Evolutionary conservation across 192 early-diverging fungal species (phyloP), one percentile per base, ranked within the genome.

Genomic region (Kickxella alabastrina): DNA sequence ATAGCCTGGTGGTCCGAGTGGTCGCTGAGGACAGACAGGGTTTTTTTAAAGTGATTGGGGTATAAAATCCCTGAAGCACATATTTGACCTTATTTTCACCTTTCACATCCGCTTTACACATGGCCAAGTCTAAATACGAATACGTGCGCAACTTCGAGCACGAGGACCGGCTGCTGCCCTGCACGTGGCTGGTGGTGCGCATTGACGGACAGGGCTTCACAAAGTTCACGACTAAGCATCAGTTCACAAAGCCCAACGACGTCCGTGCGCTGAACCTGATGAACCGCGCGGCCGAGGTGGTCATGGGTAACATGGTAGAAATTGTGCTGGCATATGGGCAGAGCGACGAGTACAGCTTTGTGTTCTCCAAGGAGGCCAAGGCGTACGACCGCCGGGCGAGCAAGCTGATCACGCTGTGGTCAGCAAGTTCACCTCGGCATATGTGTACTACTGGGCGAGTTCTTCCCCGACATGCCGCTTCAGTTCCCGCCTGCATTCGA

Each of bases 111-210:
- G 31, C 17, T 21, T 41, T 22, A 14, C 39, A n/a, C 29, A 92
- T 93, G 93, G 93, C 93, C n/a, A 92, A 92, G 49, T 91, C 88
- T 35, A 90, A 89, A 57, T 95, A 87, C 64, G 90, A 92, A 63
- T 95, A 95, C 55, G 93, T 95, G 24, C 86, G 83, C 49, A 67
- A 82, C 46, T 98, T 95, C 80, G 95, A 98, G 73, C 76, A 51
- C 17, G 78, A 87, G 50, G 80, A 83, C 53, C 77, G 66, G 6
- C 75, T 95, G 10, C 80, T 97, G 32, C 88, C 90, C 19, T 88
- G 87, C 54, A 91, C 89, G 26, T 97, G 79, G 75, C 64, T 98
- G 37, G 90, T 96, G 23, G 87, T 97, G 21, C 87, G 96, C 37
- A 78, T 98, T 31, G 96, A 98, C 57, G 94, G 94, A 7, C 85